Evolutionary conservation across 2,329 filamentous ascomycete species (phyloP), one percentile per base, ranked within the genome.

Genomic region (Exophiala phaeomuriformis): DNA sequence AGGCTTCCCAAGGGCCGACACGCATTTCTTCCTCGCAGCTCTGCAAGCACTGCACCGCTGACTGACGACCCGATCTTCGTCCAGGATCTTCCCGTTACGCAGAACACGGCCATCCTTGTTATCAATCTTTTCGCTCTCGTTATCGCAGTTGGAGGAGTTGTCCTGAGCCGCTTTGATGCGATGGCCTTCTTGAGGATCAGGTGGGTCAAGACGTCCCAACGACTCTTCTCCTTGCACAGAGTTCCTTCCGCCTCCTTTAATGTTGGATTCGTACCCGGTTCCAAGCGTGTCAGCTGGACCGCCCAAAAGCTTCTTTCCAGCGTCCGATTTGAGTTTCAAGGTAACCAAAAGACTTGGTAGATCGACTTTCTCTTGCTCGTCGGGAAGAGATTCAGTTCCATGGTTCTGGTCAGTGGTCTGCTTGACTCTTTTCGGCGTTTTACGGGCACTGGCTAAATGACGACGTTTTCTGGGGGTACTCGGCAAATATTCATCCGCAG

Each of bases 91-190:
- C 4, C 30, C 10, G 27, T 32, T 56, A 2, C 54, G 37, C 6
- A 56, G 40, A 3, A 30, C 49, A 30, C 55, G 39, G 10, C 55
- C 49, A 32, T 50, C 45, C 28, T 47, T 36, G 8, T 49, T 55
- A 32, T 53, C 50, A 35, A 60, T 50, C 44, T 47, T 42, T 9
- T 46, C 40, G 30, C 46, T 47, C 19, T 57, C 55, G 36, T 58
- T 43, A 42, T 58, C 55, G 47, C 8, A 10, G 47, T 35, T 51
- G 42, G 7, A 56, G 28, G 36, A 40, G 52, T 9, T 30, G 39
- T 29, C 44, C 12, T 3, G 3, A 5, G 19, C 4, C 5, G 19
- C 37, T 8, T 30, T 31, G 19, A 3, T 12, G 8, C 39, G 32
- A 28, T 30, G 30, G 28, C 8, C 30, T 9, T 41, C 30, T 29